Evolutionary conservation across 1,284 basidiomycete genomes (phyloP).

Genomic region (Trametes polyzona): DNA sequence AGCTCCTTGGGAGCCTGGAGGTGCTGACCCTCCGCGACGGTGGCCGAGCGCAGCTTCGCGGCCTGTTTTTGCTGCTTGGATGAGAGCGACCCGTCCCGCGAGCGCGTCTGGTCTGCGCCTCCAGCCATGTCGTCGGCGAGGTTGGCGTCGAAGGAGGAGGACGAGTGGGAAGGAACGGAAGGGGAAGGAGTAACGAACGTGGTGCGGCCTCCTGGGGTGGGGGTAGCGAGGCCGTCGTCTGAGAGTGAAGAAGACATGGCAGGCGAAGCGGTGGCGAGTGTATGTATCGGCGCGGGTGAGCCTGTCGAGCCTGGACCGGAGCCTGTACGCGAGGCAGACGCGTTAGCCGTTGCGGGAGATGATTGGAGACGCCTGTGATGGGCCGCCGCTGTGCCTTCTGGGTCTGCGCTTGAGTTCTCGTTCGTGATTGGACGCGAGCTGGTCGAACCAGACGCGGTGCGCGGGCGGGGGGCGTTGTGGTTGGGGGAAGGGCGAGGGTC

Average conservation of each 20-base stretch:
- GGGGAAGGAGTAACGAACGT: conserved; percentile 25
- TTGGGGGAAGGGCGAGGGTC: conserved; percentile 8
- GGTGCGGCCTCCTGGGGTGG: conserved; percentile 35
- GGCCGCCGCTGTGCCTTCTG: conserved; percentile 2
- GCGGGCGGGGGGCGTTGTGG: conserved; percentile 11
- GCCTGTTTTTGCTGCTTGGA: conserved; percentile 24
- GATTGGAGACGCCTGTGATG: conserved; percentile 26
- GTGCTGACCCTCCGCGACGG: conserved; percentile 20
- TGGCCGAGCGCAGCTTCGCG: conserved; percentile 29
- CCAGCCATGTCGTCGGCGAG: conserved; percentile 45
- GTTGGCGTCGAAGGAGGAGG: conserved; percentile 33
- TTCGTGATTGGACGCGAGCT: conserved; percentile 8
- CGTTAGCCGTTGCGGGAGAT: conserved; percentile 16
- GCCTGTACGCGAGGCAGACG: neutral
- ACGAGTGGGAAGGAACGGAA: conserved; percentile 21
- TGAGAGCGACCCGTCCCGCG: conserved; percentile 10
- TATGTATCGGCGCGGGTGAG: neutral
- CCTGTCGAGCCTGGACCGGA: conserved; percentile 1
- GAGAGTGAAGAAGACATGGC: conserved; percentile 19
- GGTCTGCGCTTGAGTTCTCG: conserved; percentile 6
- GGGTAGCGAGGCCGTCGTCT: conserved; percentile 36
- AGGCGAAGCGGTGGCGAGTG: neutral
- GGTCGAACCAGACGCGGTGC: conserved; percentile 12
- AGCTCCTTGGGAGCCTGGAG: conserved; percentile 25
- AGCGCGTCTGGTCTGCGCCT: conserved; percentile 5